Conservation (phyloP, 306 rosid species). For the Prunus armeniaca region DNA sequence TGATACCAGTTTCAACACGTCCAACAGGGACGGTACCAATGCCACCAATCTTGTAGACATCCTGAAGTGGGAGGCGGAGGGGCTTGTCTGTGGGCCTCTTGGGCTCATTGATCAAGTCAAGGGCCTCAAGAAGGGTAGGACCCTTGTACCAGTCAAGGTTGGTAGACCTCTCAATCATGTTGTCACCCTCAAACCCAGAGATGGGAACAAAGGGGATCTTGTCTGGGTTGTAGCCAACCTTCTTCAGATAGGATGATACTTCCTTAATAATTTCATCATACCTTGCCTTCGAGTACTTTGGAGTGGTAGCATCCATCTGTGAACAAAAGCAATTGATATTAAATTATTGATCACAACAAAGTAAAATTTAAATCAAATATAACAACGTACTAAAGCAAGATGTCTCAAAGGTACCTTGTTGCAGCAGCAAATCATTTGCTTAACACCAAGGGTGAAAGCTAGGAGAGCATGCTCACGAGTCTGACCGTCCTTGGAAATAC, state of each 20-base stretch:
- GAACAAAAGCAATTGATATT: not conserved
- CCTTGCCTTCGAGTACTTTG: conserved; percentile 82
- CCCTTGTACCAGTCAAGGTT: conserved; percentile 99
- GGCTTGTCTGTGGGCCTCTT: conserved; percentile 93
- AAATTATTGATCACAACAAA: not conserved
- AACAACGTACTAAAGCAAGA: not conserved
- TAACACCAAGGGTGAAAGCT: conserved; percentile 93
- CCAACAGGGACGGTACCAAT: conserved; percentile 96
- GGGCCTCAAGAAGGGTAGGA: conserved; percentile 90
- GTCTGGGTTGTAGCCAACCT: conserved; percentile 91
- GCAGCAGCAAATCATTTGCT: conserved; percentile 92
- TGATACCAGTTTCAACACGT: conserved; percentile 76
- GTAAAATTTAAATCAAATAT: not conserved
- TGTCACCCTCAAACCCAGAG: conserved; percentile 43
- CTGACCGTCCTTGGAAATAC: conserved; percentile 95
- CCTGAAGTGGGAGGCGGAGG: conserved; percentile 88
- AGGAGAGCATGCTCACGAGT: conserved; percentile 95
- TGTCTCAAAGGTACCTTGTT: conserved; percentile 51
- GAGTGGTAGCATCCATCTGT: conserved; percentile 93
- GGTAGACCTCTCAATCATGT: conserved; percentile 44
- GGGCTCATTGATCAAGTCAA: conserved; percentile 69
- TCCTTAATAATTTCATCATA: conserved; percentile 93
- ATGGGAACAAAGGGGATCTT: conserved; percentile 83
- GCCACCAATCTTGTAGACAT: conserved; percentile 96
- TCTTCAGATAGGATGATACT: conserved; percentile 86